phyloP scores from a whole-genome alignment of 768 basidiomycete genomes.

The Cystobasidium ongulense region DNA sequence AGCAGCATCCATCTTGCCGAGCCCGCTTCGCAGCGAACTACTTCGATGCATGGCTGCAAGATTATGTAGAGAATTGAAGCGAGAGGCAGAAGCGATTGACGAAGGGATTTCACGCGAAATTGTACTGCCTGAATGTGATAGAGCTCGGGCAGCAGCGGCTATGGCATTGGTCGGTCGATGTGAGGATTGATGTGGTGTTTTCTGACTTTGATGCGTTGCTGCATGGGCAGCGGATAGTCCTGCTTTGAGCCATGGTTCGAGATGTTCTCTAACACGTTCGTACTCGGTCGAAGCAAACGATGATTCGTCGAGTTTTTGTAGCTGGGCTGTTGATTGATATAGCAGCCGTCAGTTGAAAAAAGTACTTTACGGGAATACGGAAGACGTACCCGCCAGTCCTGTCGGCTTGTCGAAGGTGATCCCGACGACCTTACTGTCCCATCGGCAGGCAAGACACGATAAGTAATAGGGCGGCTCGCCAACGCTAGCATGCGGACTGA shows the following conservation, averaged over 20 bases:
- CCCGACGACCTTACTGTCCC: constrained; percentile 77
- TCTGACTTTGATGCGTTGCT: constrained; percentile 33
- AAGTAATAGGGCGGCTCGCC: constrained; percentile 86
- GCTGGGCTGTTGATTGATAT: constrained; percentile 58
- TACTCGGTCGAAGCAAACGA: constrained; percentile 79
- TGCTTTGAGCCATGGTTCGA: constrained; percentile 70
- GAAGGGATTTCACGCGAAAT: constrained; percentile 65
- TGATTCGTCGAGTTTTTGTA: constrained; percentile 81
- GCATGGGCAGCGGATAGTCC: constrained; percentile 47
- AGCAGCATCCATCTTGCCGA: constrained; percentile 10
- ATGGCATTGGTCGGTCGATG: constrained; percentile 41
- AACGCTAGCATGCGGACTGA: constrained; percentile 47
- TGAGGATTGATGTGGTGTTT: constrained; percentile 19
- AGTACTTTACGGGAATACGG: not conserved
- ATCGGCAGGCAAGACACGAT: constrained; percentile 83
- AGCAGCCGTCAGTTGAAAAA: not conserved
- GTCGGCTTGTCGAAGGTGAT: constrained; percentile 95
- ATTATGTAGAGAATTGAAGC: constrained; percentile 38
- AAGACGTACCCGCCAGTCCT: constrained; percentile 70
- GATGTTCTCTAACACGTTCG: constrained; percentile 89
- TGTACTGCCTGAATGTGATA: constrained; percentile 68
- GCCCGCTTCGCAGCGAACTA: constrained; percentile 33
- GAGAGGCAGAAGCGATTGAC: constrained; percentile 18
- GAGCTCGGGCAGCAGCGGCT: constrained; percentile 61
- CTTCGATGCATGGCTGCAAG: not conserved